These are phyloP conservation scores for Zasmidium cellare DNA, from an alignment of 2,329 filamentous ascomycete species.

Conservation along the genomic window DNA sequence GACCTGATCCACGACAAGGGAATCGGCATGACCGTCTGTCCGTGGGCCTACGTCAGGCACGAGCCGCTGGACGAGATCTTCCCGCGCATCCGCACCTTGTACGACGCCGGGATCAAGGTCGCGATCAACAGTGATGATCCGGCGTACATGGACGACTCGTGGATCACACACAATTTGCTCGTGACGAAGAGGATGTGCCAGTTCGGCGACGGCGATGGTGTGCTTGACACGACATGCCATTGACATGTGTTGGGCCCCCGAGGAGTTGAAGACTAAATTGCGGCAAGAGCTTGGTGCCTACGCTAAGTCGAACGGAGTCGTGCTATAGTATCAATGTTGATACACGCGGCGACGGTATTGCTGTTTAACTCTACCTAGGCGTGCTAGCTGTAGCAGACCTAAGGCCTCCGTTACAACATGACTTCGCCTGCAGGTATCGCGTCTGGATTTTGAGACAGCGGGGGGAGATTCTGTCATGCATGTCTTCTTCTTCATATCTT, in stretches of 20 bases:
- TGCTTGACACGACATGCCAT: constrained; percentile 46
- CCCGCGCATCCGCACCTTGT: constrained; percentile 45
- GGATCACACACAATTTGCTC: constrained; percentile 51
- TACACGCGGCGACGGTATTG: no score
- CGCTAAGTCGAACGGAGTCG: no score
- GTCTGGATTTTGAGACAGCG: no score
- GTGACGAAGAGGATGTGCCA: constrained; percentile 45
- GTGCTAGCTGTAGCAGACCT: no score
- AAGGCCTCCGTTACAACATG: no score
- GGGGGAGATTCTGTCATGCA: no score
- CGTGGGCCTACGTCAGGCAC: constrained; percentile 43
- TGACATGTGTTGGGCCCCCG: constrained; percentile 54
- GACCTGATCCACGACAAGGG: constrained; percentile 32
- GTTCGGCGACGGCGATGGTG: constrained; percentile 46
- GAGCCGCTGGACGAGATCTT: constrained; percentile 44
- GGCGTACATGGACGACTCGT: constrained; percentile 52
- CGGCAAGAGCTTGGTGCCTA: no score
- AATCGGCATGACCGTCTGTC: constrained; percentile 45
- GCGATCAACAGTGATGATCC: constrained; percentile 53
- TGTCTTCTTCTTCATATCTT: no score
- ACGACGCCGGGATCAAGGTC: constrained; percentile 48
- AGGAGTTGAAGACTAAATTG: no score
- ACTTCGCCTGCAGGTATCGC: no score
- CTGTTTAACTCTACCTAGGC: no score
- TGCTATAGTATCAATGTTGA: no score